Percentiles rank a stretch among this genome's conserved stretches.
Evolutionary conservation across 2,329 filamentous ascomycete genomes (phyloP).

Genomic region (Epichloe bromicola): DNA sequence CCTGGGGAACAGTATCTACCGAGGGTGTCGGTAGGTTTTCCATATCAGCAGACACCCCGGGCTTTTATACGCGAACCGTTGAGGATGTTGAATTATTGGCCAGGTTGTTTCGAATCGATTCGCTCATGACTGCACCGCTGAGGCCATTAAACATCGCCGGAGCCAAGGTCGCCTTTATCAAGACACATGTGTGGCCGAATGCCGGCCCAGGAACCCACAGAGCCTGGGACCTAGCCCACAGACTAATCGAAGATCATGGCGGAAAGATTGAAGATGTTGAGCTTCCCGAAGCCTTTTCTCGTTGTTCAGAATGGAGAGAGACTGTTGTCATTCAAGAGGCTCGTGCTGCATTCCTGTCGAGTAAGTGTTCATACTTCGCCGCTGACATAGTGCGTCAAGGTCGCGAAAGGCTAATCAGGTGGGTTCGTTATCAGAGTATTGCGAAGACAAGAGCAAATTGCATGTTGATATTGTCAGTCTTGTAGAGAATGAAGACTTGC

Average conservation of each 20-base stretch:
- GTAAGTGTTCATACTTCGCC: constrained; percentile 2
- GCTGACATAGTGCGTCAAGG: not conserved
- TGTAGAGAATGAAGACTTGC: constrained; percentile 33
- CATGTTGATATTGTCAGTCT: constrained; percentile 30
- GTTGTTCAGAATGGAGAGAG: constrained; percentile 33
- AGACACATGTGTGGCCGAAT: constrained; percentile 37
- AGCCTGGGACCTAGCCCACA: constrained; percentile 28
- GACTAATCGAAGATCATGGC: constrained; percentile 30
- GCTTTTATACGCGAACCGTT: constrained; percentile 44
- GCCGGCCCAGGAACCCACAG: constrained; percentile 30
- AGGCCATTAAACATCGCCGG: constrained; percentile 26
- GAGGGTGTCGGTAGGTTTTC: constrained; percentile 50
- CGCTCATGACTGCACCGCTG: constrained; percentile 21
- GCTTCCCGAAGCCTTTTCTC: constrained; percentile 35
- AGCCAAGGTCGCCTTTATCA: constrained; percentile 40
- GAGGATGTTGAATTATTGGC: constrained; percentile 45
- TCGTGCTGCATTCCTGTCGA: constrained; percentile 7
- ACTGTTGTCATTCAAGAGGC: constrained; percentile 5
- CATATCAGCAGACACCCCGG: constrained; percentile 47
- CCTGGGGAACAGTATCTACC: constrained; percentile 47
- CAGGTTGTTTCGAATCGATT: constrained; percentile 41
- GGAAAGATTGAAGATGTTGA: constrained; percentile 43
- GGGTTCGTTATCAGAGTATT: constrained; percentile 40
- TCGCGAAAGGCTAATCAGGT: not conserved
- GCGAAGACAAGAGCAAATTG: constrained; percentile 32